Percentiles rank a stretch among this genome's conserved stretches.
phyloP scores from a whole-genome alignment of 768 basidiomycete genomes.

The Mycena kentingensis region DNA sequence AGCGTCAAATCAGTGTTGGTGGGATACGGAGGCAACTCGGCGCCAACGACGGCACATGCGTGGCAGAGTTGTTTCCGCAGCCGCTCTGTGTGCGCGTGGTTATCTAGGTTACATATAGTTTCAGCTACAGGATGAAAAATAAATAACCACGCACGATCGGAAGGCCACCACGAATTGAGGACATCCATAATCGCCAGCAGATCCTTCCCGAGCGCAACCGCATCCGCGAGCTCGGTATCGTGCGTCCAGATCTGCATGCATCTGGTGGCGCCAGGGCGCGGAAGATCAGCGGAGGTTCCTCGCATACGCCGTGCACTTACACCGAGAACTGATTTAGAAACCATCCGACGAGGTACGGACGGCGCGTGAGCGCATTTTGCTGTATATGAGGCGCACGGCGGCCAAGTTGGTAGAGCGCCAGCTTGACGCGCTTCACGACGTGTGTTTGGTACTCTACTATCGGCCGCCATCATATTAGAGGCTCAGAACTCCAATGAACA shows the following conservation, averaged over 20 bases:
- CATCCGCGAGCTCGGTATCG: conserved; percentile 12
- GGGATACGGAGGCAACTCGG: neutral
- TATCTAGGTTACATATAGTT: no score
- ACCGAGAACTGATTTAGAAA: conserved; percentile 66
- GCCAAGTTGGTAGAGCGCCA: conserved; percentile 54
- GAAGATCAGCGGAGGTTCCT: neutral
- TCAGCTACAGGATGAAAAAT: neutral
- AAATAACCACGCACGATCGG: conserved; percentile 5
- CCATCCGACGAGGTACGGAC: conserved; percentile 74
- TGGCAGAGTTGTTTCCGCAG: conserved; percentile 15
- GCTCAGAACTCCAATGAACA: neutral
- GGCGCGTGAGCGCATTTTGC: conserved; percentile 60
- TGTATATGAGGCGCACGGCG: conserved; percentile 33
- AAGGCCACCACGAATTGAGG: conserved; percentile 19
- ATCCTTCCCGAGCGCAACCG: conserved; percentile 18
- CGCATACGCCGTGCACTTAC: conserved; percentile 38
- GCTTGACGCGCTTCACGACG: conserved; percentile 61
- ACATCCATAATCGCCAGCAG: conserved; percentile 16
- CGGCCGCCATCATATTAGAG: conserved; percentile 4
- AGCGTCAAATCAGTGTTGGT: no score
- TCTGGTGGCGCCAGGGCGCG: neutral
- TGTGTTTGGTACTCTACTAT: conserved; percentile 70
- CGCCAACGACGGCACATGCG: conserved; percentile 9
- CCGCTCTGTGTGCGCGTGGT: conserved; percentile 8
- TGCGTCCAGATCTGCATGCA: conserved; percentile 24